Evolutionary conservation across 2,329 filamentous ascomycete genomes (phyloP).

Genomic region (Aspergillaceae sp.): DNA sequence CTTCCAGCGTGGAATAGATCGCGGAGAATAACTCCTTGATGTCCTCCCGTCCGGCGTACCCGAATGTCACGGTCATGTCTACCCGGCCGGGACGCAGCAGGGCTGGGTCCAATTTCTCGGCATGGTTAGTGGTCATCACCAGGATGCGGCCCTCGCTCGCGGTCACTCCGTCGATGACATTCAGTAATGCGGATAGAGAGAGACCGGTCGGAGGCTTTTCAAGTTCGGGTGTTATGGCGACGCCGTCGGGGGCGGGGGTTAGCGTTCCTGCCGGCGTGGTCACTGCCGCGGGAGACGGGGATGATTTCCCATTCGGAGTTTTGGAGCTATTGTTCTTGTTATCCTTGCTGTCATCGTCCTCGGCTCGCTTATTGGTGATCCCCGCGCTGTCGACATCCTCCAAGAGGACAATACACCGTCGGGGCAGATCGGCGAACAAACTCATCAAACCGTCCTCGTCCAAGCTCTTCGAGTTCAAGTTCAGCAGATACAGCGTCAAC

Average conservation of each 20-base stretch:
- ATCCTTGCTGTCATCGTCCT: conserved; percentile 17
- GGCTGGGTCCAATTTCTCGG: conserved; percentile 56
- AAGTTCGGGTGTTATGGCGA: conserved; percentile 38
- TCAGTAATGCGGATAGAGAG: conserved; percentile 58
- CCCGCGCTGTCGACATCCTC: conserved; percentile 71
- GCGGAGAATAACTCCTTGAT: conserved; percentile 34
- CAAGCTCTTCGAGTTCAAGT: conserved; percentile 52
- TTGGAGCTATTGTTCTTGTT: conserved; percentile 5
- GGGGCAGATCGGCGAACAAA: conserved; percentile 60
- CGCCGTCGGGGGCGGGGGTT: conserved; percentile 3
- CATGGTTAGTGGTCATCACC: conserved; percentile 65
- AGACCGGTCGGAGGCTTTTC: conserved; percentile 35
- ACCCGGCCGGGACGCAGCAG: conserved; percentile 59
- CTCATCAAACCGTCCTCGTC: conserved; percentile 57
- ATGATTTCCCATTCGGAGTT: no score
- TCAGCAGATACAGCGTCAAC: conserved; percentile 64
- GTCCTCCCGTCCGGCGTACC: conserved; percentile 26
- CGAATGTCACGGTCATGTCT: conserved; percentile 56
- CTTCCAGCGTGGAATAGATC: conserved; percentile 27
- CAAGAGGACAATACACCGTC: conserved; percentile 62
- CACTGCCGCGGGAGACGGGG: conserved; percentile 1
- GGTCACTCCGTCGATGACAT: conserved; percentile 62
- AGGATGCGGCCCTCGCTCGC: conserved; percentile 61
- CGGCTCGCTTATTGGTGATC: conserved; percentile 47
- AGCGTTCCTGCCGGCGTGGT: conserved; percentile 13